Conservation (phyloP, 805 yeast genomes). For the Kuraishia hungarica region DNA sequence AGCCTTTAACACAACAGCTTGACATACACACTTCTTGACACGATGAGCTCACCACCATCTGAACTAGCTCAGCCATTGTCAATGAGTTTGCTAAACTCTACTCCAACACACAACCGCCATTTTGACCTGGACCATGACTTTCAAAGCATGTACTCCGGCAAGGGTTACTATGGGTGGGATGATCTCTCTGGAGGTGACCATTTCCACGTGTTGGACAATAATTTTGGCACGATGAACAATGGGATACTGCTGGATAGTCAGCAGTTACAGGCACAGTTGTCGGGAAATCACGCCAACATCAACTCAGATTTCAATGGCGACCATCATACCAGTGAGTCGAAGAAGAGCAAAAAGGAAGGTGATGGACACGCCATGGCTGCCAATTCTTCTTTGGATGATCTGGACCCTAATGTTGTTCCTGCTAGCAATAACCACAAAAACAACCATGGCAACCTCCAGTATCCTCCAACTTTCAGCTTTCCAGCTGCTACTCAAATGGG, state of each 20-base stretch:
- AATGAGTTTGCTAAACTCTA: not conserved
- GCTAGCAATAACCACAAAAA: constrained; percentile 1
- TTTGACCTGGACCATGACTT: not conserved
- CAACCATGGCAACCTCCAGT: not conserved
- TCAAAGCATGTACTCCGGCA: not conserved
- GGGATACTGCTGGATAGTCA: not conserved
- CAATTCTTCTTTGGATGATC: not conserved
- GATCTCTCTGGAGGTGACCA: not conserved
- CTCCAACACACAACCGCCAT: not conserved
- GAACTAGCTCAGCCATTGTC: not conserved
- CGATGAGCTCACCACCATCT: not conserved
- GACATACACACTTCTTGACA: not conserved
- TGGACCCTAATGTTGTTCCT: constrained; percentile 1
- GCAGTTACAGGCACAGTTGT: not conserved
- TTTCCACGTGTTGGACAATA: not conserved
- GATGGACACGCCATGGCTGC: not conserved
- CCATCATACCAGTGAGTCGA: not conserved
- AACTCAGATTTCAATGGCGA: not conserved
- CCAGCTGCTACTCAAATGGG: not conserved
- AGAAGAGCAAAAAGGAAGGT: not conserved
- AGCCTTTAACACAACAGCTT: not conserved
- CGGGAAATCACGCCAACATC: not conserved
- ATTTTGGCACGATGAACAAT: not conserved
- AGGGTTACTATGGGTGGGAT: not conserved
- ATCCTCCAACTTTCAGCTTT: constrained; percentile 1